Evolutionary conservation across 2,329 filamentous ascomycete species (phyloP), one percentile per base, ranked within the genome.

Genomic region (Epichloe coenophiala): DNA sequence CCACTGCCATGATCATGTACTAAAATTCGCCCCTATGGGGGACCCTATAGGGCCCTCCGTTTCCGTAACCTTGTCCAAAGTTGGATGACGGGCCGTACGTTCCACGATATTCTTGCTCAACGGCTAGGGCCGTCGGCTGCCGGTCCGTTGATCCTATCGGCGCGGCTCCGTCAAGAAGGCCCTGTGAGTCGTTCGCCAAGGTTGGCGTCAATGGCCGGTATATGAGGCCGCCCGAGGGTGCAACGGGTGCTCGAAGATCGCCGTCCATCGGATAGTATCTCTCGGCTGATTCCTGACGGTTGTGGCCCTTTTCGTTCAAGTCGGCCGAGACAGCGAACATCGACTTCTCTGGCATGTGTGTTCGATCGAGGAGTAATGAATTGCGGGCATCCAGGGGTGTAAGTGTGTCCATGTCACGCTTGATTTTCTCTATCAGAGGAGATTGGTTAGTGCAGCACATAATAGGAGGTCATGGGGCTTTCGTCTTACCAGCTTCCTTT

Each of bases 311-410:
- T 49, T 65, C 63, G 48, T 70, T 65, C 31, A 62, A 54, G 6
- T 68, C 62, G 48, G 66, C 69, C 48, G 69, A 64, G 51, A 73
- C 60, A 43, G 73, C 66, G 56, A 73, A 72, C 52, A 69, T 70
- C 35, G 68, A 68, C 33, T 65, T 65, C 40, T 65, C 62, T 19
- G 65, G 57, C 36, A 63, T 57, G 39, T 63, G 61, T 41, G 58
- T 51, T 40, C 68, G 77, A 48, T 84, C 80, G 66, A 88, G 81
- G 52, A 95, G 81, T 19, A 96, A 79, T 12, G 86, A 90, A 72
- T 91, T 91, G 63, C 87, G 85, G 2, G 88, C 86, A 61, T 94
- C 87, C 39, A 95, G 78, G 5, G 89, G 86, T 1, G 89, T 96
- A 47, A 96, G 80, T 53, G 81, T 82, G 66, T 95, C 89, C 53